Base-by-base conservation (phyloP, 78 protist genomes). In the Tieghemostelium lacteum region DNA sequence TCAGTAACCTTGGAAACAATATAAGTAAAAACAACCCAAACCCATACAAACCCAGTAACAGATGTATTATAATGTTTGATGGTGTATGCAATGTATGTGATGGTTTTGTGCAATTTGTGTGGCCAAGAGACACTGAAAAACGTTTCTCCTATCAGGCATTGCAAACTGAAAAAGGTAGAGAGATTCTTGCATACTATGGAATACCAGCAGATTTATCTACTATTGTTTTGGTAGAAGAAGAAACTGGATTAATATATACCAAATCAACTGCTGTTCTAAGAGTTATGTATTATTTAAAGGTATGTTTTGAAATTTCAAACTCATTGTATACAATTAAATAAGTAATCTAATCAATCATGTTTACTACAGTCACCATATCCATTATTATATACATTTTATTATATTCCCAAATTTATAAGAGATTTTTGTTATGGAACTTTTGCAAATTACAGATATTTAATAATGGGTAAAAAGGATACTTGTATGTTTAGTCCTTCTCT, bases 31-130 rank as follows among this genome's bases (percentile, higher is more conserved):
- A n/a, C n/a, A n/a, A n/a, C n/a, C n/a, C n/a, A 45, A 45, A 45
- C 52, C 39, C 75, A 3, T 72, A 72, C 14, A 72, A 49, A 72
- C 78, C 78, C 17, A 54, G 64, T 1, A 31, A 72, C 31, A 72
- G 28, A 26, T 54, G 45, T 5, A 61, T 78, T 17, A 63, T 83
- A 1, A 36, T 83, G 54, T 65, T 83, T 36, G 74, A 83, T 31
- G 93, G 93, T 61, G 77, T 88, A 37, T 88, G 93, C 36, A 88
- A 88, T 88, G 74, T 88, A 10, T 88, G 93, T 26, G 93, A 88
- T 63, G 87, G 78, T 0, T 69, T 88, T 49, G 86, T 88, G 2
- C 85, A 77, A 31, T 74, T 88, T 71, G 87, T 88, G 1, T 77
- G 61, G 20, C 86, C 87, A 37, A 40, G 78, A n/a, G 93, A 88